Percentiles rank a stretch among this genome's conserved stretches.
phyloP scores from a whole-genome alignment of 73 alveolate genomes.

The Tetrahymena malaccensis region DNA sequence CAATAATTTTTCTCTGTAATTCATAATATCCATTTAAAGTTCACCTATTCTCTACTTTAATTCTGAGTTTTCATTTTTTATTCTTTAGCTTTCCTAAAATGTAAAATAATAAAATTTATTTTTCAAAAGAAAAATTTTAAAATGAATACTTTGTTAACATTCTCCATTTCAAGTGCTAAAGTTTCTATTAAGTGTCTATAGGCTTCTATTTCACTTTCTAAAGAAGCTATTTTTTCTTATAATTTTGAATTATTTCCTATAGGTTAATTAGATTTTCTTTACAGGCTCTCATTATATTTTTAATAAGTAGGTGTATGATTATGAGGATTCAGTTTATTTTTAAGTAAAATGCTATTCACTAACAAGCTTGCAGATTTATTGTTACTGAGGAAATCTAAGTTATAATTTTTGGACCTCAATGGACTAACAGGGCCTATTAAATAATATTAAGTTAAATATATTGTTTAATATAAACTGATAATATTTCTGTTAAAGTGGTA shows the following conservation, averaged over 20 bases:
- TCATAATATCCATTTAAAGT: background rate
- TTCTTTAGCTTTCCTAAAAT: background rate
- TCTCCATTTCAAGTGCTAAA: background rate
- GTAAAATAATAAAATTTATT: background rate
- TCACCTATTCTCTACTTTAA: background rate
- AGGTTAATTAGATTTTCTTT: background rate
- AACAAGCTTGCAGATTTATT: background rate
- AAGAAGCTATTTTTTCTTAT: background rate
- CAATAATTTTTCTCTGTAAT: background rate
- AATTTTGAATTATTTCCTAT: background rate
- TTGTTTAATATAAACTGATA: too few species aligned
- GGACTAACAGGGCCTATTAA: background rate
- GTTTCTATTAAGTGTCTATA: background rate
- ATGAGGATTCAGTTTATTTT: background rate
- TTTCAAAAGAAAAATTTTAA: background rate
- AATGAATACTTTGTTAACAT: background rate
- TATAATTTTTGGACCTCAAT: background rate
- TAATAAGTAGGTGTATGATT: background rate
- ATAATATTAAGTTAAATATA: background rate
- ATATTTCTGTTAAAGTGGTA: too few species aligned
- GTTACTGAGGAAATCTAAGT: background rate
- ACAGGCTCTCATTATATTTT: background rate
- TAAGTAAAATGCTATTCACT: background rate
- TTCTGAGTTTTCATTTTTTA: background rate
- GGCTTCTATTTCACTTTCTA: background rate